Base-by-base conservation (phyloP, 1,284 basidiomycete genomes). In the Fomitopsis pinicola region DNA sequence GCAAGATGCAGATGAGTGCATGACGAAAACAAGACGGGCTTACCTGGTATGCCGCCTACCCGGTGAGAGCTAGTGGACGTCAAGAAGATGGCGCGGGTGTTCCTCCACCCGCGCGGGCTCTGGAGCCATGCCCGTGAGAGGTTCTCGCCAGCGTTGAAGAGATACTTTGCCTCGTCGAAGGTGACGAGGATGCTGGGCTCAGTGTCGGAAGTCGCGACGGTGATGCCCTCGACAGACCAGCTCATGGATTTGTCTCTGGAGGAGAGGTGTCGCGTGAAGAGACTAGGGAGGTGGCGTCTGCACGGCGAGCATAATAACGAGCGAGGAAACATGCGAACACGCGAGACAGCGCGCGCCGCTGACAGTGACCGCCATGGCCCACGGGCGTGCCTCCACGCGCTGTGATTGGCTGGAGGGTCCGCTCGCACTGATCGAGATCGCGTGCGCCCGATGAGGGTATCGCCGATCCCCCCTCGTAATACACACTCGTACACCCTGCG, bases 91-190 rank as follows among this genome's bases (percentile, higher is more conserved):
- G 81, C 88, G 54, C 81, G 82, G 2, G 89, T 79, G 60, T 83
- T 86, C 68, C 81, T 84, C 80, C 89, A 85, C 50, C 83, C 83
- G 42, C 82, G 75, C 62, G 78, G 78, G 65, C 85, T 86, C 75
- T 95, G 89, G 7, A 88, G 75, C 67, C 90, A 89, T 0, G 88
- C 76, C 38, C 95, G 79, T 56, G 87, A 87, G 0, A 89, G 88
- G 59, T 90, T 92, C 72, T 97, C 94, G 5, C 91, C 88, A 2
- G 81, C 87, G 73, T 96, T 95, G 80, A 97, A 94, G 57, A 95
- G 79, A 68, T 95, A 96, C 68, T 92, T 89, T 7, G 82, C 86
- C 55, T 85, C 81, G 68, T 92, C 89, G 69, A 94, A 93, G 5
- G 84, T 80, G 61, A 95, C 76, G 62, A 91, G 76, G 33, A 96